Evolutionary conservation across 345 rosid genomes (phyloP), one percentile per base, ranked within the genome.

Genomic region (Balakata baccata): DNA sequence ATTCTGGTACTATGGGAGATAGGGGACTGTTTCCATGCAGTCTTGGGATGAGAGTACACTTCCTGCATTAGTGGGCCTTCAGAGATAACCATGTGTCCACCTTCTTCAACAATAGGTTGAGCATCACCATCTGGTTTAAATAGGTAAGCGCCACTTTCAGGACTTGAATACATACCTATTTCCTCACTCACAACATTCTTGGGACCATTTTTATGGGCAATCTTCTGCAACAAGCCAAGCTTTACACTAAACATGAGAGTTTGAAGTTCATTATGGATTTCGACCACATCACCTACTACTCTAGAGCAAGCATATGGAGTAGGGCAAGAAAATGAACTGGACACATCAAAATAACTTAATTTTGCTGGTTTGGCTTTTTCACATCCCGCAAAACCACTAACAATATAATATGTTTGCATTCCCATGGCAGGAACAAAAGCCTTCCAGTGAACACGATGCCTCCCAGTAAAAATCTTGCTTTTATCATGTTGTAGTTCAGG

Each of bases 381-480:
- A 76, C 98, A 95, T 75, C 91, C 93, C 0, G 64, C 89, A 70
- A 87, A 82, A 65, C 98, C 98, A 64, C 86, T 90, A 46, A 86
- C 93, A 81, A 95, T 82, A 77, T 89, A 90, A 84, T 93, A 95
- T n/a, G 85, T 88, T 83, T 88, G 87, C 84, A 95, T 74, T 53
- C 99, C 99, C 91, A 92, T 69, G 66, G 98, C 87, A 71, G 99
- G 97, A 69, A 91, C 84, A 69, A 92, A 85, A 78, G 93, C 97
- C 86, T 89, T 93, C 97, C 97, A 95, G 86, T 89, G 84, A 46
- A 92, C 76, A 14, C 97, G 92, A 80, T 95, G 99, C 78, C 84
- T 85, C 68, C 97, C 97, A 0, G 96, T 93, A 75, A 91, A 95
- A 43, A 82, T 67, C 65, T 89, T 91, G 81, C 77, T 79, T 66